Percentiles rank a stretch among this genome's conserved stretches.
These are phyloP conservation scores for Fusarium protoensiforme DNA, from an alignment of 2,329 filamentous ascomycete species.

Conservation along the genomic window DNA sequence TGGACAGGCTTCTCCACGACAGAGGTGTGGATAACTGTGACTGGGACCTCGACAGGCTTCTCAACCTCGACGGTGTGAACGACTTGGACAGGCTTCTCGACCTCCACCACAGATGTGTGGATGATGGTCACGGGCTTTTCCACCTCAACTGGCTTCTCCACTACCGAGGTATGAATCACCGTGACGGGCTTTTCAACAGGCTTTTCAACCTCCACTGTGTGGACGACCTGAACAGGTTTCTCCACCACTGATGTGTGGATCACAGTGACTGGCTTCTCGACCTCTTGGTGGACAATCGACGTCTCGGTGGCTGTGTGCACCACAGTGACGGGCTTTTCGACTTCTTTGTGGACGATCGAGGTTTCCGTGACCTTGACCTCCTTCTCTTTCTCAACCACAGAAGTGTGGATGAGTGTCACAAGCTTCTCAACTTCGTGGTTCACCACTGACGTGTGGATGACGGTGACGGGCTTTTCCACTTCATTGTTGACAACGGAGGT, in stretches of 20 bases:
- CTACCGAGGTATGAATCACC: conserved; percentile 12
- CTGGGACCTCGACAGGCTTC: not conserved
- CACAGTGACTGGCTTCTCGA: not conserved
- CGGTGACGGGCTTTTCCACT: conserved; percentile 17
- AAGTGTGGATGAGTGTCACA: not conserved
- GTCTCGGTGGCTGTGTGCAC: conserved; percentile 14
- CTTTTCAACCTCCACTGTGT: conserved; percentile 19
- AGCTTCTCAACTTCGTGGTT: conserved; percentile 22
- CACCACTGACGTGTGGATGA: conserved; percentile 19
- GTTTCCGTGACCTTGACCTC: conserved; percentile 15
- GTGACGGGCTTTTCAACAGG: conserved; percentile 12
- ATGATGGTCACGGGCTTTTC: conserved; percentile 12
- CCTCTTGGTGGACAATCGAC: not conserved
- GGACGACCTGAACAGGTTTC: conserved; percentile 4
- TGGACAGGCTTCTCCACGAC: not conserved
- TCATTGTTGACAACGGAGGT: conserved; percentile 10
- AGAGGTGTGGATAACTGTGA: not conserved
- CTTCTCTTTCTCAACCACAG: conserved; percentile 1
- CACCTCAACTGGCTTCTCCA: not conserved
- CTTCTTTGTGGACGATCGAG: conserved; percentile 1
- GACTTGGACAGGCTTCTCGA: not conserved
- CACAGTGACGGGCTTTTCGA: conserved; percentile 10
- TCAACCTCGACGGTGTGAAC: conserved; percentile 11
- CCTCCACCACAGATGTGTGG: not conserved
- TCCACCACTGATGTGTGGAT: not conserved